phyloP scores from a whole-genome alignment of 108 stramenopile genomes.

The Fragilaria crotonensis region DNA sequence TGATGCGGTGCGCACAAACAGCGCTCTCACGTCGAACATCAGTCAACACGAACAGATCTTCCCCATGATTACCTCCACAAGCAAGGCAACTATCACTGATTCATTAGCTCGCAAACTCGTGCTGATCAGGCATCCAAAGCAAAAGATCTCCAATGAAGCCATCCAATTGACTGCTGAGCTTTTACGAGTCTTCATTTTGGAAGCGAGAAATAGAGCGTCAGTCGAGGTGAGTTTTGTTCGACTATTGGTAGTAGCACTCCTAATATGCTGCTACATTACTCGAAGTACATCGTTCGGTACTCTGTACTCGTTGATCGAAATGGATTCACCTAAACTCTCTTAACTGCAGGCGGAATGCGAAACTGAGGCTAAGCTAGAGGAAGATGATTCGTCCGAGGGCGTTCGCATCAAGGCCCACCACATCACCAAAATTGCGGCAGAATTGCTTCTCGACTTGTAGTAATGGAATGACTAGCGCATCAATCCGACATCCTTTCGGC shows the following conservation, averaged over 20 bases:
- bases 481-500: background rate
- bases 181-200: constrained; percentile 34
- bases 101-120: background rate
- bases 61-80: too few relatives aligned
- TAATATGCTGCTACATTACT: too few relatives aligned
- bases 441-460: constrained; percentile 37
- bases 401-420: constrained; percentile 27
- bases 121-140: background rate
- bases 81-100: too few relatives aligned
- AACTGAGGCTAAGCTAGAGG: constrained; percentile 7
- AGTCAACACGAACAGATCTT: too few relatives aligned
- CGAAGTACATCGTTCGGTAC: too few relatives aligned
- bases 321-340: background rate
- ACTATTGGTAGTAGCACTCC: background rate
- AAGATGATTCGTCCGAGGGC: background rate
- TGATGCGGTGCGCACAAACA: too few relatives aligned
- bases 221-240: constrained; percentile 23
- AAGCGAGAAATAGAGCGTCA: constrained; percentile 22
- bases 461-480: constrained; percentile 4
- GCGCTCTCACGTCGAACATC: too few relatives aligned
- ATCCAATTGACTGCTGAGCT: constrained; percentile 22
- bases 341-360: constrained; percentile 29
- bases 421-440: constrained; percentile 37
- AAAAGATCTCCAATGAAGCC: constrained; percentile 21
- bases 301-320: background rate